Percentiles rank a stretch among this genome's conserved stretches.
Conservation (phyloP, 768 basidiomycete species). For the Auricularia sp. region DNA sequence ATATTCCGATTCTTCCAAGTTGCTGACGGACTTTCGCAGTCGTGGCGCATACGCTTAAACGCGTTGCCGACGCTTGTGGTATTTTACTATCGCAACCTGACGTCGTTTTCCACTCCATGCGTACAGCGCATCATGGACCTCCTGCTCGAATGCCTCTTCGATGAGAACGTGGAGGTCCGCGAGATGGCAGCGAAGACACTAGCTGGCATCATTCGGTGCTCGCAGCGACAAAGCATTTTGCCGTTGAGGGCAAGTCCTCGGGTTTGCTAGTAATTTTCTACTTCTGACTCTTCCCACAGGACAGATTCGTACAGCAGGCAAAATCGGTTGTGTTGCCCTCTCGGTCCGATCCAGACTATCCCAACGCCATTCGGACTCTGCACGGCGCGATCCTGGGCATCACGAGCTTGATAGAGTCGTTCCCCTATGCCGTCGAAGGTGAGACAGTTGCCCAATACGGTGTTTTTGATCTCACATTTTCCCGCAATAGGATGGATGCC, state of each 20-base stretch:
- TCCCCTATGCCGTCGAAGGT: slow-evolving; percentile 43
- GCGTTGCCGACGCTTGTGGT: slow-evolving; percentile 80
- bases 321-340: slow-evolving; percentile 36
- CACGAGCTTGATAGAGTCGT: slow-evolving; percentile 42
- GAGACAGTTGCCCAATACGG: neutral
- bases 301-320: slow-evolving; percentile 51
- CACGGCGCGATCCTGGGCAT: slow-evolving; percentile 57
- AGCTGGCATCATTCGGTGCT: slow-evolving; percentile 79
- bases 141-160: slow-evolving; percentile 70
- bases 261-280: neutral
- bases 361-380: slow-evolving; percentile 58
- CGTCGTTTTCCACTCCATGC: slow-evolving; percentile 58
- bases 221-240: slow-evolving; percentile 78
- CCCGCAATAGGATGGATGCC: slow-evolving; percentile 32
- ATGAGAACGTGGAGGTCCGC: slow-evolving; percentile 88
- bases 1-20: slow-evolving; percentile 2
- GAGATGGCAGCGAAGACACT: slow-evolving; percentile 83
- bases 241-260: slow-evolving; percentile 57
- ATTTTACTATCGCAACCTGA: slow-evolving; percentile 83
- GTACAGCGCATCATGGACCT: slow-evolving; percentile 72
- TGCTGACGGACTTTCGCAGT: slow-evolving; percentile 32
- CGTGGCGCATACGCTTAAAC: slow-evolving; percentile 84
- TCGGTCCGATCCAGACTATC: slow-evolving; percentile 59
- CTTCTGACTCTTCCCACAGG: slow-evolving; percentile 30
- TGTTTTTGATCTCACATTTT: neutral